These are phyloP conservation scores for Periglandula ipomoeae DNA, from an alignment of 2,329 filamentous ascomycete species.

Conservation along the genomic window DNA sequence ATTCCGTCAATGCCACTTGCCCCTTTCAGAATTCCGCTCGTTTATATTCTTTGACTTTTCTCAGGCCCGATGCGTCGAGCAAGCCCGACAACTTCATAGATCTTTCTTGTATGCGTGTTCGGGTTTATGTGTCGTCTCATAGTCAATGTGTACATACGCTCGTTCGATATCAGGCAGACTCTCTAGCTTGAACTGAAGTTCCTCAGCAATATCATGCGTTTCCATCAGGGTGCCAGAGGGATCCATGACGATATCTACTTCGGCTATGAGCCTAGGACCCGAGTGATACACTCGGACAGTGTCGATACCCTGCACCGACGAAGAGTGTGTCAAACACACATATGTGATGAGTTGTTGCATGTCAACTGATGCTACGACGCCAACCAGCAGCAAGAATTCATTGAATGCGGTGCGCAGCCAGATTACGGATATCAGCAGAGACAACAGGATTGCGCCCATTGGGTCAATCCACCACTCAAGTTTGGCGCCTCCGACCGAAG, in stretches of 20 bases:
- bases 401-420: conserved; percentile 81
- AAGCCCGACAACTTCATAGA: conserved; percentile 24
- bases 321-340: conserved; percentile 78
- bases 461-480: conserved; percentile 93
- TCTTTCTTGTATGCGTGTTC: conserved; percentile 64
- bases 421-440: conserved; percentile 63
- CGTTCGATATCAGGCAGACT: conserved; percentile 84
- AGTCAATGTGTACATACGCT: conserved; percentile 95
- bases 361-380: conserved; percentile 75
- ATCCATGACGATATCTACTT: conserved; percentile 95
- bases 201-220: conserved; percentile 90
- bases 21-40: too few species aligned
- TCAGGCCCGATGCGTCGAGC: too few species aligned
- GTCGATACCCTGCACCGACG: conserved; percentile 75
- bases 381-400: conserved; percentile 87
- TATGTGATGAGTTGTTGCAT: conserved; percentile 94
- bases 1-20: too few species aligned
- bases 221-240: conserved; percentile 59
- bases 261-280: conserved; percentile 80
- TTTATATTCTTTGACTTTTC: too few species aligned
- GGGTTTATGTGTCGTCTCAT: conserved; percentile 90
- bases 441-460: conserved; percentile 78
- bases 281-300: conserved; percentile 92
- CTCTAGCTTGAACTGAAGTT: conserved; percentile 89
- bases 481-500: conserved; percentile 83